Percentiles rank a stretch among this genome's conserved stretches.
Conservation (phyloP, 2,329 filamentous ascomycete genomes). For the Apiospora kogelbergensis region DNA sequence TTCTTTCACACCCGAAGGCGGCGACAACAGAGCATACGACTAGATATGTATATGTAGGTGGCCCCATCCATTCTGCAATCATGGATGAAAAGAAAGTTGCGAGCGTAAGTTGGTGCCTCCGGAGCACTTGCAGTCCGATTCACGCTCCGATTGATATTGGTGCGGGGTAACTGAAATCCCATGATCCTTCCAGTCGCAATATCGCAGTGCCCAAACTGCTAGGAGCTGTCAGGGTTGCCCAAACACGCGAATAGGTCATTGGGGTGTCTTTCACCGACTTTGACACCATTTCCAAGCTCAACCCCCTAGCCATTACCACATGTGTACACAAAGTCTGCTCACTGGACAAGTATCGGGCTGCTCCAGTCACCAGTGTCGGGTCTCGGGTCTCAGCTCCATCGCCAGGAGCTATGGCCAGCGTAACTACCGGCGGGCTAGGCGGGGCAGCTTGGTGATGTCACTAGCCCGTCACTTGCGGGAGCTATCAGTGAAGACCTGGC, state of each 20-base stretch:
- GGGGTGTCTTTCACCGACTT: not conserved
- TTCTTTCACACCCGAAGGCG: no score
- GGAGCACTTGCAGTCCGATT: not conserved
- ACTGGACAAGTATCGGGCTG: not conserved
- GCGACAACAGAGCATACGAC: no score
- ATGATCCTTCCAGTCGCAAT: not conserved
- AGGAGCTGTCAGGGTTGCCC: not conserved
- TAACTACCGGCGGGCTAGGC: not conserved
- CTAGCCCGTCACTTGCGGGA: conserved; percentile 10
- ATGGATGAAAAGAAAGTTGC: not conserved
- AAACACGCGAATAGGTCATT: not conserved
- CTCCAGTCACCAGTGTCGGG: not conserved
- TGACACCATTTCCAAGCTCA: no score
- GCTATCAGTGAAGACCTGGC: conserved; percentile 12
- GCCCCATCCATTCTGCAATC: not conserved
- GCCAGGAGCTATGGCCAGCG: not conserved
- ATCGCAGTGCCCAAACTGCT: not conserved
- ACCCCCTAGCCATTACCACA: no score
- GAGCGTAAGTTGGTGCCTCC: not conserved
- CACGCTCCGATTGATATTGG: not conserved
- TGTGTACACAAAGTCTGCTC: not conserved
- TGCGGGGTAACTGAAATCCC: not conserved
- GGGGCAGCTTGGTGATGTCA: conserved; percentile 24
- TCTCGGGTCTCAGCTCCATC: not conserved
- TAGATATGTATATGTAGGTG: not conserved